Percentiles rank a stretch among this genome's conserved stretches.
phyloP scores from a whole-genome alignment of 805 yeast genomes.

The Candida ovalis region DNA sequence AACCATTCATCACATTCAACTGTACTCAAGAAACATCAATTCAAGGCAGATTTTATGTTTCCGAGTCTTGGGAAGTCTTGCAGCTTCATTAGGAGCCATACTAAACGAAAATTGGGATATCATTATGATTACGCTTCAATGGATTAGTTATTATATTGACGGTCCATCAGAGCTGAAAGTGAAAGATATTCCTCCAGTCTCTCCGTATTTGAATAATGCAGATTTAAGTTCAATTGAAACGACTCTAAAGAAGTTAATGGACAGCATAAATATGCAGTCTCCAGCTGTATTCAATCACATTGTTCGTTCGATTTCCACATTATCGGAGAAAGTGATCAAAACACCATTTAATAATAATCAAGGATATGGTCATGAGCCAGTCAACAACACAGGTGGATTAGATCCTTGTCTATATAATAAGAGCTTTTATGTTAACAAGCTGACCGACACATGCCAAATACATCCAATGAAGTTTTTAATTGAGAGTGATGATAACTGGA shows the following conservation, averaged over 20 bases:
- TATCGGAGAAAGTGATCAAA: slow-evolving; percentile 33
- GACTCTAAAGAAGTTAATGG: slow-evolving; percentile 58
- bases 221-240: slow-evolving; percentile 52
- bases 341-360: slow-evolving; percentile 5
- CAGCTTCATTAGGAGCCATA: slow-evolving; percentile 76
- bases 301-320: slow-evolving; percentile 40
- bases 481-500: slow-evolving; percentile 44
- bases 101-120: slow-evolving; percentile 65
- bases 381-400: slow-evolving; percentile 13
- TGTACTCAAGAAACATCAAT: slow-evolving; percentile 45
- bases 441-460: slow-evolving; percentile 48
- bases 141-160: slow-evolving; percentile 69
- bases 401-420: slow-evolving; percentile 51
- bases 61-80: slow-evolving; percentile 73
- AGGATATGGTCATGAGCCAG: slow-evolving; percentile 18
- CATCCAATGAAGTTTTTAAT: slow-evolving; percentile 51
- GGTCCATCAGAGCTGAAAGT: slow-evolving; percentile 48
- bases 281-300: slow-evolving; percentile 46
- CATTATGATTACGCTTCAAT: slow-evolving; percentile 62
- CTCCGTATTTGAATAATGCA: slow-evolving; percentile 38
- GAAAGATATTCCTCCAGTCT: slow-evolving; percentile 40
- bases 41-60: slow-evolving; percentile 72
- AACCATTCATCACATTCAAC: slow-evolving; percentile 6
- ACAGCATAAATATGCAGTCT: slow-evolving; percentile 56
- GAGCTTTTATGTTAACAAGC: slow-evolving; percentile 48